Evolutionary conservation across 768 basidiomycete species (phyloP), one percentile per base, ranked within the genome.

Genomic region (Pleurotus djamor): DNA sequence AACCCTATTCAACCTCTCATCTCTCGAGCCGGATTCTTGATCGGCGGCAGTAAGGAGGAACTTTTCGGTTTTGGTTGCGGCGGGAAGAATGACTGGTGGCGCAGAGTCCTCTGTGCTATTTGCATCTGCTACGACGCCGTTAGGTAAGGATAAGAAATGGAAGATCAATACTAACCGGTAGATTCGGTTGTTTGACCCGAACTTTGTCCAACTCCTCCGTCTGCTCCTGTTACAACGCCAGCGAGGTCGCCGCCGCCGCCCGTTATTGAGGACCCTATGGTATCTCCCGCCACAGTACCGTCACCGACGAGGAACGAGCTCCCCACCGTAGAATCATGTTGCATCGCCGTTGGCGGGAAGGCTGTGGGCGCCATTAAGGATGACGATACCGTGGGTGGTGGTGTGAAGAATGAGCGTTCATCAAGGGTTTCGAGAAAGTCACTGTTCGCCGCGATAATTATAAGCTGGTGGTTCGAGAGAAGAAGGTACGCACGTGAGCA

Each of bases 21-120:
- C 91, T 45, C 96, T 80, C 21, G 94, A 90, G 0, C 96, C 96
- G 1, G 90, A 84, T 57, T 91, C 92, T 67, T 97, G 96, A 71
- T 98, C 96, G 0, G 96, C 96, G 3, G 96, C 96, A 0, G 93
- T 96, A 21, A 98, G 78, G 60, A 97, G 79, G 74, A 96, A 98
- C 51, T 82, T 83, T 70, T 98, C 96, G 0, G 93, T 90, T 68
- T 89, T 91, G 0, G 83, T 91, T 12, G 88, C 86, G 0, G 88
- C 82, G 0, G 88, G 88, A 1, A 93, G 79, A 3, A 91, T 81
- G 4, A 28, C 21, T 28, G 83, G 78, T 0, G 77, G 73, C 1
- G 79, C 71, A 36, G 79, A 73, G 44, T 79, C 77, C 65, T 61
- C 28, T 47, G 45, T 7, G 7, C 2, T 16, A 14, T 47, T 47